phyloP scores from a whole-genome alignment of 2,329 filamentous ascomycete genomes.

The Penicillium sp. region DNA sequence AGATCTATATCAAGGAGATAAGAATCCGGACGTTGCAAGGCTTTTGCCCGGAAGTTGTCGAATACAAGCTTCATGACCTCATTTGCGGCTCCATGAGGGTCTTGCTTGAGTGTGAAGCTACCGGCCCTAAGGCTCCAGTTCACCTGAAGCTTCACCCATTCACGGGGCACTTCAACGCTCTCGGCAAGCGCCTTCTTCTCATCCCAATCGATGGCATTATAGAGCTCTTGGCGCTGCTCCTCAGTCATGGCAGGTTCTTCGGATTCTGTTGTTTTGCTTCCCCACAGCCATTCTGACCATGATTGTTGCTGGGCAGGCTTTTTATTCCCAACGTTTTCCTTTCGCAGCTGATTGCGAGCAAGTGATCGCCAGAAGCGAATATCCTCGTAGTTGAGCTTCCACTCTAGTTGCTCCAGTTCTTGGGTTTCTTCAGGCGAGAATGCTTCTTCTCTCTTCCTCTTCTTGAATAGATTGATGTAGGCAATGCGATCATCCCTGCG shows the following conservation, averaged over 20 bases:
- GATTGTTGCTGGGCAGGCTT: conserved; percentile 68
- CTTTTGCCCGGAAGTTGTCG: conserved; percentile 86
- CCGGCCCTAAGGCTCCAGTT: conserved; percentile 91
- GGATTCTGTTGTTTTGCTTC: conserved; percentile 63
- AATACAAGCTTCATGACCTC: conserved; percentile 90
- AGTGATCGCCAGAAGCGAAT: conserved; percentile 94
- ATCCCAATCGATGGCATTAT: conserved; percentile 96
- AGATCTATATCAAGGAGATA: conserved; percentile 83
- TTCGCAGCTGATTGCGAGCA: conserved; percentile 87
- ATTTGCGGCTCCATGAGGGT: conserved; percentile 67
- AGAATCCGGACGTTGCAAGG: conserved; percentile 84
- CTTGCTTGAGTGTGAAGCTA: conserved; percentile 87
- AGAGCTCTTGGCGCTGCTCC: conserved; percentile 91
- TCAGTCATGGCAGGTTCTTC: conserved; percentile 88
- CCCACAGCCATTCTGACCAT: conserved; percentile 92
- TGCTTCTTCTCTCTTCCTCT: conserved; percentile 68
- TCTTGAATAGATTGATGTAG: conserved; percentile 96
- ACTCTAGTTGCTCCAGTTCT: conserved; percentile 70
- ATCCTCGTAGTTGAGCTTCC: conserved; percentile 88
- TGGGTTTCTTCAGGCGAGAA: conserved; percentile 64
- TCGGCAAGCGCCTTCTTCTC: conserved; percentile 88
- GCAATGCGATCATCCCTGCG: conserved; percentile 79
- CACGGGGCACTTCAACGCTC: conserved; percentile 79
- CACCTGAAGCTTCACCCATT: conserved; percentile 87
- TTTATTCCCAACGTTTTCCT: conserved; percentile 86